Evolutionary conservation across 352 stramenopile species (phyloP), one percentile per base, ranked within the genome.

Genomic region (Phytopythium delawarense): DNA sequence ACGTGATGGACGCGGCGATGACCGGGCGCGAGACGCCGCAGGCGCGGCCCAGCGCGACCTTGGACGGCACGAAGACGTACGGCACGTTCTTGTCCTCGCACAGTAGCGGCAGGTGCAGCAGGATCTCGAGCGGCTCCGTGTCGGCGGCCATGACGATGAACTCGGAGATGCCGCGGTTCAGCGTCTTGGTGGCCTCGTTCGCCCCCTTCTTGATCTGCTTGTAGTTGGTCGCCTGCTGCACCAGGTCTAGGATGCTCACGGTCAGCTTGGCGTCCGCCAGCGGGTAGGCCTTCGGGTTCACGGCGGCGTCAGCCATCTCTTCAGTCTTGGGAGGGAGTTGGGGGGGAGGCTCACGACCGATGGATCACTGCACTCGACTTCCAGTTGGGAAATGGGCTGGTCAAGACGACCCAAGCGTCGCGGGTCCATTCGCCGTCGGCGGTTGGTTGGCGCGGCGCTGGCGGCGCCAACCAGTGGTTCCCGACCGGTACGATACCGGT

Each of bases 171-270:
- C 98, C 98, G 62, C 98, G 94, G 85, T 99, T 99, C 57, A 99
- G 78, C 23, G 97, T 99, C 86, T 99, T 99, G 71, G 98, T 99
- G 67, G 98, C 97, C 72, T 99, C 98, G 84, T 99, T 99, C 60
- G 98, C 98, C 57, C 98, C 98, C 87, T 99, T 99, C 84, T 99
- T 99, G 69, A 99, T 98, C 82, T 99, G 98, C 90, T 99, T 99
- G 93, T 99, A 99, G 83, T 99, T 99, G 68, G 93, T 97, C 45
- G 97, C 96, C 75, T 99, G 98, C 80, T 99, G 97, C 54, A 99
- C 92, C 59, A 99, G 82, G 78, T 99, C 98, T 59, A 99, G 87
- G 68, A 99, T 98, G 60, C 90, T 98, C 60, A 99, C 96, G 20
- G 97, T 99, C 53, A 99, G 87, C 72, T 99, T 98, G 57, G 97